These are phyloP conservation scores for Apiosordaria backusii DNA, from an alignment of 495 filamentous ascomycete genomes.

Conservation along the genomic window DNA sequence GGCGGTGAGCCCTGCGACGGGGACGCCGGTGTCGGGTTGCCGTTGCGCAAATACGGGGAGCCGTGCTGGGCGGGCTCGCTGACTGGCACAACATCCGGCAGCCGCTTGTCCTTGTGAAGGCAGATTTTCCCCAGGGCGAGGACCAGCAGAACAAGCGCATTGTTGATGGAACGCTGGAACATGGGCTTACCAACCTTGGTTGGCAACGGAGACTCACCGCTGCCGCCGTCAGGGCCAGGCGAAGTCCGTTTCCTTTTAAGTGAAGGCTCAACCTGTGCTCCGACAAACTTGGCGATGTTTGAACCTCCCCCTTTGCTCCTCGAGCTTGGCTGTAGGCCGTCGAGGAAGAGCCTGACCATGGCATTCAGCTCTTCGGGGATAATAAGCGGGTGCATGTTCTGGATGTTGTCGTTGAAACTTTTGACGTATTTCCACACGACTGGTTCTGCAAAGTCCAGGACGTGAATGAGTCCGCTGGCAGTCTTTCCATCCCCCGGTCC, in stretches of 20 bases:
- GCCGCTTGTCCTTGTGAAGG: conserved; percentile 51
- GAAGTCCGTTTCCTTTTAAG: conserved; percentile 59
- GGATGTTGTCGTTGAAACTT: conserved; percentile 75
- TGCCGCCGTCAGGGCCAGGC: conserved; percentile 36
- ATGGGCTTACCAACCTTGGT: conserved; percentile 39
- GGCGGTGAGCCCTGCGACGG: conserved; percentile 50
- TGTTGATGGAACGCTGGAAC: conserved; percentile 59
- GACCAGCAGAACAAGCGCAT: conserved; percentile 75
- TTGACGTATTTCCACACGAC: conserved; percentile 61
- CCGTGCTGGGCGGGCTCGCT: conserved; percentile 35
- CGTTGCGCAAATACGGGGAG: conserved; percentile 49
- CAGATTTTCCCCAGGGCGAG: conserved; percentile 86
- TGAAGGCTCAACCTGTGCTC: conserved; percentile 35
- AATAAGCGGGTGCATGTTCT: conserved; percentile 88
- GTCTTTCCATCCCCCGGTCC: conserved; percentile 42
- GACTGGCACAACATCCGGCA: conserved; percentile 59
- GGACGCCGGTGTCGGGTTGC: conserved; percentile 38
- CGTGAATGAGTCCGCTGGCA: conserved; percentile 32
- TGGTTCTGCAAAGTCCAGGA: conserved; percentile 59
- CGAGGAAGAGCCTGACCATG: conserved; percentile 49
- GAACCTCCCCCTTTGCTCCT: conserved; percentile 13
- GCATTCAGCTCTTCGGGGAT: conserved; percentile 46
- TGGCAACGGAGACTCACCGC: conserved; percentile 30
- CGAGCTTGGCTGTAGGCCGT: conserved; percentile 34
- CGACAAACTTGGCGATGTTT: conserved; percentile 28